Conservation (phyloP, 768 basidiomycete genomes). For the Russula brevipes region DNA sequence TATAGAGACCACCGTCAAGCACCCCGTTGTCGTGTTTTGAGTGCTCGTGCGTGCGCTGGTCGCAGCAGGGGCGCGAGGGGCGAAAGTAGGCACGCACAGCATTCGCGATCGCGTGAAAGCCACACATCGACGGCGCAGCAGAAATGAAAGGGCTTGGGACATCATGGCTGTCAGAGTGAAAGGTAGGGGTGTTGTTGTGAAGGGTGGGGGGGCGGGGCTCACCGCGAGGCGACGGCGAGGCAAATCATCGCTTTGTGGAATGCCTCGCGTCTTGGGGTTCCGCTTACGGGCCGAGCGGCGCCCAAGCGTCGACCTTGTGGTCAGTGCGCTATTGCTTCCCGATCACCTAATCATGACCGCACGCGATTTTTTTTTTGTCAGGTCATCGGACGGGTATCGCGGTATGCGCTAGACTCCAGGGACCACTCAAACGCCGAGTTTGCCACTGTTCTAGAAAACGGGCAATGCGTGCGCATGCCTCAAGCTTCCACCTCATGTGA, state of each 20-base stretch:
- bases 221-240: slow-evolving; percentile 20
- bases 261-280: neutral
- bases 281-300: slow-evolving; percentile 7
- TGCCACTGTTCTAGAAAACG: neutral
- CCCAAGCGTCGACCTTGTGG: too few relatives aligned
- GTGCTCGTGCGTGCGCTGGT: neutral
- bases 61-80: neutral
- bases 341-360: too few relatives aligned
- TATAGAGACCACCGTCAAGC: slow-evolving; percentile 3
- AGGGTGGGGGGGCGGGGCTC: neutral
- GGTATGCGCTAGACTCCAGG: too few relatives aligned
- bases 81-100: neutral
- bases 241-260: neutral
- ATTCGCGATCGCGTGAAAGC: neutral
- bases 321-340: neutral
- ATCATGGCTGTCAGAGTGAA: slow-evolving; percentile 10
- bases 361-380: neutral
- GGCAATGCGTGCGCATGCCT: neutral
- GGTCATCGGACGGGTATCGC: neutral
- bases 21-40: neutral
- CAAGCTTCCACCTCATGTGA: neutral
- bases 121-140: neutral
- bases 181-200: neutral
- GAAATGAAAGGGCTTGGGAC: neutral
- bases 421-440: neutral